phyloP scores from a whole-genome alignment of 495 filamentous ascomycete genomes.

The Aspergillus carlsbadensis region DNA sequence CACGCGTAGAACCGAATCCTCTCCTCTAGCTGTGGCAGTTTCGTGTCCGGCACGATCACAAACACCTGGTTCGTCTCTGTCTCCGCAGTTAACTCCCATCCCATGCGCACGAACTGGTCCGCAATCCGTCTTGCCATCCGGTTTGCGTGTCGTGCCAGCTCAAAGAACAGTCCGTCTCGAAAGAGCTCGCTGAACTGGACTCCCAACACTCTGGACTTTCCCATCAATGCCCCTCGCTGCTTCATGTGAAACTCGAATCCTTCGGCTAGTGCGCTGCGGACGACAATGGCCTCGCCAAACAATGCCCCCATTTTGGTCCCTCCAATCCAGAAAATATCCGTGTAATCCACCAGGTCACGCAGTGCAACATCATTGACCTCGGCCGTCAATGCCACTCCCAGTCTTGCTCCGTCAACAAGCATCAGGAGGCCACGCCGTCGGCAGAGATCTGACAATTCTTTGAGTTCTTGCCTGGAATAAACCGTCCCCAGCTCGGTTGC shows the following conservation, averaged over 20 bases:
- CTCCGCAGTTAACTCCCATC: slow-evolving; percentile 6
- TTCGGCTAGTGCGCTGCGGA: slow-evolving; percentile 32
- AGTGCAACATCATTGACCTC: slow-evolving; percentile 33
- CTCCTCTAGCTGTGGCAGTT: slow-evolving; percentile 26
- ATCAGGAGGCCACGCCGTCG: slow-evolving; percentile 34
- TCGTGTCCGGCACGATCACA: slow-evolving; percentile 24
- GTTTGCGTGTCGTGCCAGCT: slow-evolving; percentile 41
- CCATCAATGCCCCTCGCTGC: slow-evolving; percentile 44
- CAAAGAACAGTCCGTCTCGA: slow-evolving; percentile 37
- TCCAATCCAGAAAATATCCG: slow-evolving; percentile 48
- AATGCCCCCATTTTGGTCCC: slow-evolving; percentile 45
- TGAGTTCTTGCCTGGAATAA: slow-evolving; percentile 37
- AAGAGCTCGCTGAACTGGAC: slow-evolving; percentile 47
- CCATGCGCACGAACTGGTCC: slow-evolving; percentile 1
- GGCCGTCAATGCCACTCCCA: slow-evolving; percentile 39
- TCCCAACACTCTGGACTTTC: slow-evolving; percentile 42
- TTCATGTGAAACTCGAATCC: slow-evolving; percentile 46
- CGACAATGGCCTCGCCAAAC: slow-evolving; percentile 44
- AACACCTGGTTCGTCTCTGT: slow-evolving; percentile 43
- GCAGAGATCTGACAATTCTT: slow-evolving; percentile 31
- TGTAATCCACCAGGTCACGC: slow-evolving; percentile 37
- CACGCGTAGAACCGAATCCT: slow-evolving; percentile 37
- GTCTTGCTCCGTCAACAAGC: slow-evolving; percentile 42
- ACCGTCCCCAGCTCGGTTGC: slow-evolving; percentile 44
- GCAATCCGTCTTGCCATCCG: slow-evolving; percentile 32